Percentiles rank a stretch among this genome's conserved stretches.
Evolutionary conservation across 345 rosid species (phyloP).

Genomic region (Brassica napus): Da-Ae NC_063440.1:22441501-22442000

Average conservation of each 20-base stretch:
- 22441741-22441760: no score
- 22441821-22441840: slow-evolving; percentile 60
- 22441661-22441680: slow-evolving; percentile 99
- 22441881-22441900: slow-evolving; percentile 96
- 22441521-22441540: slow-evolving; percentile 79
- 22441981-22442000: slow-evolving; percentile 32
- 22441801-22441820: neutral
- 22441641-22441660: slow-evolving; percentile 86
- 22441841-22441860: slow-evolving; percentile 74
- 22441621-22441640: slow-evolving; percentile 91
- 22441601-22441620: slow-evolving; percentile 79
- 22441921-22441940: neutral
- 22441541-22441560: slow-evolving; percentile 86
- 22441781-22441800: neutral
- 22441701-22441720: neutral
- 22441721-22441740: neutral
- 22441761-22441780: no score
- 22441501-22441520: slow-evolving; percentile 84
- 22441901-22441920: slow-evolving; percentile 77
- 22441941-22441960: neutral
- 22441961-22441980: neutral
- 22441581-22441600: slow-evolving; percentile 92
- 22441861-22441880: slow-evolving; percentile 77
- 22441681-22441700: slow-evolving; percentile 96
- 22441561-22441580: slow-evolving; percentile 84